phyloP scores from a whole-genome alignment of 805 yeast species.

The Debaryomyces castellii region DNA sequence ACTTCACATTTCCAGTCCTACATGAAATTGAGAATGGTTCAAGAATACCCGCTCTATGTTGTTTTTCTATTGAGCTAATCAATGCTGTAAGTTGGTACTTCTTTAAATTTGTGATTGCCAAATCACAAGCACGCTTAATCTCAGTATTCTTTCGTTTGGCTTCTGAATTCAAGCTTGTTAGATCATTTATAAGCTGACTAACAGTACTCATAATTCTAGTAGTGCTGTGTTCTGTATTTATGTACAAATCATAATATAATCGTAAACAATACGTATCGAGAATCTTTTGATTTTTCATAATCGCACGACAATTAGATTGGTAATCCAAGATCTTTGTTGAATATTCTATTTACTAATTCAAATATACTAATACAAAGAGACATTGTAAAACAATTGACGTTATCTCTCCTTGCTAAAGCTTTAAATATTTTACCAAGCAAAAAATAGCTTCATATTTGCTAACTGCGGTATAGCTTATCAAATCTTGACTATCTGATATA shows the following conservation, averaged over 20 bases:
- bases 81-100: constrained; percentile 1
- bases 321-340: too few species aligned
- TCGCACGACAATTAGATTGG: not conserved
- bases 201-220: constrained; percentile 33
- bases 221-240: too few species aligned
- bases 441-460: too few species aligned
- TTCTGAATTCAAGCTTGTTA: constrained; percentile 61
- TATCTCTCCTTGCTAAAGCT: too few species aligned
- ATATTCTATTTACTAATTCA: too few species aligned
- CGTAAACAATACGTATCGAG: not conserved
- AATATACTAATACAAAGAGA: too few species aligned
- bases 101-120: constrained; percentile 16
- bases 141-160: constrained; percentile 70
- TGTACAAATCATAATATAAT: not conserved
- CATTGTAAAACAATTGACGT: too few species aligned
- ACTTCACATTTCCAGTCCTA: constrained; percentile 70
- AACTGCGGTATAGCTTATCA: too few species aligned
- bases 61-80: constrained; percentile 20
- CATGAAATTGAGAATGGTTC: constrained; percentile 74
- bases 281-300: not conserved
- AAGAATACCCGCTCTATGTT: constrained; percentile 12
- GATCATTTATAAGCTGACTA: constrained; percentile 54
- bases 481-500: too few species aligned
- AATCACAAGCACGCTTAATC: constrained; percentile 50
- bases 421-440: too few species aligned